These are phyloP conservation scores for Coniochaeta sp. DNA, from an alignment of 2,329 filamentous ascomycete genomes.

Conservation along the genomic window DNA sequence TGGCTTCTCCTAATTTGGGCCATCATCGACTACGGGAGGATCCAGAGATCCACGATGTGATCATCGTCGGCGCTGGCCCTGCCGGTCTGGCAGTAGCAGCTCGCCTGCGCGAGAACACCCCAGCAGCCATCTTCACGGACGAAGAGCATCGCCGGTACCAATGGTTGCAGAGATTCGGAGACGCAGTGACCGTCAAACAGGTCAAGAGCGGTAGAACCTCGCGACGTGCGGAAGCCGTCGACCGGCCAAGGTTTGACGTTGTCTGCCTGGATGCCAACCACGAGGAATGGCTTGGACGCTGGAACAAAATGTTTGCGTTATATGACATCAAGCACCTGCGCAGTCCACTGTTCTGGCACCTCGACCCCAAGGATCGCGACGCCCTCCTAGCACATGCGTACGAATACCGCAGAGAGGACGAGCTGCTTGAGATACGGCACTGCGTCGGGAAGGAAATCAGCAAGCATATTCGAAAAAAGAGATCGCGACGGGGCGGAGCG, in stretches of 20 bases:
- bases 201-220: conserved; percentile 28
- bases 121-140: conserved; percentile 74
- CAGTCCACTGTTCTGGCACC: conserved; percentile 78
- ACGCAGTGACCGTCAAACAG: conserved; percentile 50
- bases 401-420: conserved; percentile 47
- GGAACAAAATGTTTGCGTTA: conserved; percentile 61
- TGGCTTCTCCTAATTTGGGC: not conserved
- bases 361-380: conserved; percentile 69
- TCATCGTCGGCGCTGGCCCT: conserved; percentile 69
- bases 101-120: conserved; percentile 62
- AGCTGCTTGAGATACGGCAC: conserved; percentile 62
- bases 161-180: conserved; percentile 62
- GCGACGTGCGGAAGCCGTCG: not conserved
- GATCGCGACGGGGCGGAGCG: conserved; percentile 5
- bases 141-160: conserved; percentile 76
- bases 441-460: conserved; percentile 75
- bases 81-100: conserved; percentile 68
- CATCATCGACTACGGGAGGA: not conserved
- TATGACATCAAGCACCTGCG: conserved; percentile 65
- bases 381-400: conserved; percentile 63
- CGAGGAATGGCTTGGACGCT: conserved; percentile 59
- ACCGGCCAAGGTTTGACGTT: conserved; percentile 36
- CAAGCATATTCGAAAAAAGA: conserved; percentile 69
- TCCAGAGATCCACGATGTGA: conserved; percentile 41
- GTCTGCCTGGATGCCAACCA: conserved; percentile 58